These are phyloP conservation scores for Glonium stellatum DNA, from an alignment of 495 filamentous ascomycete species.

Conservation along the genomic window DNA sequence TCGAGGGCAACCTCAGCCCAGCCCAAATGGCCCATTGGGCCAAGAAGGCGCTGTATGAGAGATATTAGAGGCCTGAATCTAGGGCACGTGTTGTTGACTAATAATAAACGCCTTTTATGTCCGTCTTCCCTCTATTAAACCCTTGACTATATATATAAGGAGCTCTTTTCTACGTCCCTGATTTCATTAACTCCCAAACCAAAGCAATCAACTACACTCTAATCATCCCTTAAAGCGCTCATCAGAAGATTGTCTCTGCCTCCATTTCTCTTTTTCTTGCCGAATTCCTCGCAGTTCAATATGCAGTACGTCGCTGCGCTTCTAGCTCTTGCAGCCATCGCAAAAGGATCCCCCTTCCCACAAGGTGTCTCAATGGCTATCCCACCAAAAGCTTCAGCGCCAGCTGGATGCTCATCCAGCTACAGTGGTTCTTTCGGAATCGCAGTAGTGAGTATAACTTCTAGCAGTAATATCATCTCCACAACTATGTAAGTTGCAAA, in stretches of 20 bases:
- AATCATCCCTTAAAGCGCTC: background rate
- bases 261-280: no score
- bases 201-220: no score
- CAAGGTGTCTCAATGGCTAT: constrained; percentile 50
- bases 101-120: no score
- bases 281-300: background rate
- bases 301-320: constrained; percentile 38
- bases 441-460: constrained; percentile 31
- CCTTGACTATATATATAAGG: no score
- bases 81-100: no score
- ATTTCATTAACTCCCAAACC: no score
- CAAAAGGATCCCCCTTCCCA: constrained; percentile 35
- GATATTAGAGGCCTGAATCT: no score
- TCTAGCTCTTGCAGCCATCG: constrained; percentile 41
- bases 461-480: background rate
- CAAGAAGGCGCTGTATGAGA: no score
- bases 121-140: no score
- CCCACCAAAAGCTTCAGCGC: constrained; percentile 40
- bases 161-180: no score
- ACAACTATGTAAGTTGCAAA: background rate
- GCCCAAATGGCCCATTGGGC: no score
- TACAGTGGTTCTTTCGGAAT: constrained; percentile 46
- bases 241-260: background rate
- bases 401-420: constrained; percentile 42
- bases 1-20: no score